Conservation (phyloP, 2,329 filamentous ascomycete species). For the Talaromyces sp. region DNA sequence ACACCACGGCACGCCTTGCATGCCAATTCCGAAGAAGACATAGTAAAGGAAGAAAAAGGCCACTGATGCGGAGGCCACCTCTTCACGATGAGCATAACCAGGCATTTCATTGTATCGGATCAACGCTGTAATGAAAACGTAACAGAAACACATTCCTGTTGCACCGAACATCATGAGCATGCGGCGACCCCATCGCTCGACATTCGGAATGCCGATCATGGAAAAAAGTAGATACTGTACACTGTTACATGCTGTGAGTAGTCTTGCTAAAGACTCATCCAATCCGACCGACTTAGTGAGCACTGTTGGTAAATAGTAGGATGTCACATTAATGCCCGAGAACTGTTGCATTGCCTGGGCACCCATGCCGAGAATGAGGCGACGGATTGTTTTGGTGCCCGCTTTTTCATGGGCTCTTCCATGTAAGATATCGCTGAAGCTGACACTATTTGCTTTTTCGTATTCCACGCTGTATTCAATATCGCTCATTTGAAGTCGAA, state of each 20-base stretch:
- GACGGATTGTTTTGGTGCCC: slow-evolving; percentile 41
- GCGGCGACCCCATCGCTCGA: slow-evolving; percentile 53
- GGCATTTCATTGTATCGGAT: slow-evolving; percentile 30
- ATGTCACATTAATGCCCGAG: slow-evolving; percentile 42
- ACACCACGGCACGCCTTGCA: slow-evolving; percentile 43
- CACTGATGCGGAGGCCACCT: slow-evolving; percentile 52
- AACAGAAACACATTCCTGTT: slow-evolving; percentile 53
- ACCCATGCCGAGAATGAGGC: slow-evolving; percentile 51
- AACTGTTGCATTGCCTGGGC: slow-evolving; percentile 44
- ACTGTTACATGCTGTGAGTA: slow-evolving; percentile 51
- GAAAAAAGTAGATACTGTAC: slow-evolving; percentile 51
- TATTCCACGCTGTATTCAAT: slow-evolving; percentile 54
- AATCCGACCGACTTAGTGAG: slow-evolving; percentile 46
- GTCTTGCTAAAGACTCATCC: slow-evolving; percentile 38
- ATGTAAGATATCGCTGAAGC: slow-evolving; percentile 54
- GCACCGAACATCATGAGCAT: slow-evolving; percentile 54
- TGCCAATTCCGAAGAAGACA: slow-evolving; percentile 43
- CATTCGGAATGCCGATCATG: slow-evolving; percentile 48
- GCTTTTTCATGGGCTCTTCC: slow-evolving; percentile 37
- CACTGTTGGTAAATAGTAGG: slow-evolving; percentile 45
- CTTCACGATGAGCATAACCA: slow-evolving; percentile 38
- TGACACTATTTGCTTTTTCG: slow-evolving; percentile 53
- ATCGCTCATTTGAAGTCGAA: slow-evolving; percentile 46
- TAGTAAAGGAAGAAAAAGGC: slow-evolving; percentile 50
- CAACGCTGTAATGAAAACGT: slow-evolving; percentile 51